These are phyloP conservation scores for Musa balbisiana DNA, from an alignment of 202 grass and related monocot species.

Conservation along the genomic window DNA sequence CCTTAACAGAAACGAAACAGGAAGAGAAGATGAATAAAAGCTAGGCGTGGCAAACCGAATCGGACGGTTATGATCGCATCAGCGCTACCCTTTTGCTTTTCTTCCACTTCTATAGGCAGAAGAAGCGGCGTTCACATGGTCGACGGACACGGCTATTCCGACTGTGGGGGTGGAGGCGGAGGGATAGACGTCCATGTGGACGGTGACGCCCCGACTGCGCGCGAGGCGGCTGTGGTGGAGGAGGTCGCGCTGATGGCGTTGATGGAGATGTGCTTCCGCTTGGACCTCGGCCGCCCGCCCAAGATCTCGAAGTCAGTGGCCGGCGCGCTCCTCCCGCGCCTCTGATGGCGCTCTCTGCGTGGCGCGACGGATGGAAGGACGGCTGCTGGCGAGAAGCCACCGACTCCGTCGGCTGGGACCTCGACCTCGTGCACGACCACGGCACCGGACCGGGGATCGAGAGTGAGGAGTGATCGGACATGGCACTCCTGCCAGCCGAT, in stretches of 20 bases:
- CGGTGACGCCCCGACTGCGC: not conserved
- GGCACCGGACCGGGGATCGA: not conserved
- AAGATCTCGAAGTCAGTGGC: slow-evolving; percentile 7
- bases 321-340: not conserved
- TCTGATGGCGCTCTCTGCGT: not conserved
- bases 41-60: too few species aligned
- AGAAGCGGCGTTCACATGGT: too few species aligned
- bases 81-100: too few species aligned
- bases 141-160: too few species aligned
- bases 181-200: too few species aligned
- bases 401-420: not conserved
- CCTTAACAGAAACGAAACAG: too few species aligned
- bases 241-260: not conserved
- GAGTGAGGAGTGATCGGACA: not conserved
- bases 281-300: slow-evolving; percentile 7
- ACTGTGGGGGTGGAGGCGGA: too few species aligned
- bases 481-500: slow-evolving; percentile 14
- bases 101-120: too few species aligned
- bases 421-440: not conserved
- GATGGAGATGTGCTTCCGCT: slow-evolving; percentile 8
- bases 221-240: not conserved
- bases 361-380: not conserved
- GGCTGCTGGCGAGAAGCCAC: not conserved
- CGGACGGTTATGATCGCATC: too few species aligned
- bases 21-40: too few species aligned